A percentile compares a stretch with the other conserved stretches of the same genome.
These are phyloP conservation scores for Miscanthus lutarioriparius DNA, from an alignment of 176 grass and related monocot species.

Conservation along the genomic window DNA sequence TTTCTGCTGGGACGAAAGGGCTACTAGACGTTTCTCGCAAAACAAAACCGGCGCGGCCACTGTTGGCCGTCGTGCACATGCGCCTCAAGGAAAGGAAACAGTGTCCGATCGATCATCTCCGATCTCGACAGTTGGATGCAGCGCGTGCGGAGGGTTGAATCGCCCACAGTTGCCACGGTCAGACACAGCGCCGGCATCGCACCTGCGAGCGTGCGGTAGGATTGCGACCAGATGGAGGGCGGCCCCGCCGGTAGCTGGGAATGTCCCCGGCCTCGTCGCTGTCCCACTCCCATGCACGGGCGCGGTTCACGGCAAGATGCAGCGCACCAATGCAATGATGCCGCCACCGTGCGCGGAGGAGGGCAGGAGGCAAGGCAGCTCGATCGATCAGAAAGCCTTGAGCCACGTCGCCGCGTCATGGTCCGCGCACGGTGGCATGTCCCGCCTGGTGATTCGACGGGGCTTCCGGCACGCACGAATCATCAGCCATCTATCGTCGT, in stretches of 20 bases:
- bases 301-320: neutral
- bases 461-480: neutral
- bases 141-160: conserved; percentile 25
- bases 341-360: too few species aligned
- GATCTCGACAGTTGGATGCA: neutral
- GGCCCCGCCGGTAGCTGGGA: conserved; percentile 32
- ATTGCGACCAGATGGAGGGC: conserved; percentile 26
- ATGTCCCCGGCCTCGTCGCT: conserved; percentile 39
- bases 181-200: conserved; percentile 36
- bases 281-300: conserved; percentile 23
- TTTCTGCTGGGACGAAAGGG: neutral
- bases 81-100: conserved; percentile 1
- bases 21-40: neutral
- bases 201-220: conserved; percentile 18
- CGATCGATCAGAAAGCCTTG: neutral
- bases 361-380: too few species aligned
- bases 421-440: conserved; percentile 14
- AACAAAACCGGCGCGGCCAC: neutral
- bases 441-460: conserved; percentile 13
- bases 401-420: conserved; percentile 16
- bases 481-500: neutral
- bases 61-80: conserved; percentile 43
- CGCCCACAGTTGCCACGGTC: conserved; percentile 26
- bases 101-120: neutral
- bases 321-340: neutral